phyloP scores from a whole-genome alignment of 2,329 filamentous ascomycete species.

The Scedosporium boydii region DNA sequence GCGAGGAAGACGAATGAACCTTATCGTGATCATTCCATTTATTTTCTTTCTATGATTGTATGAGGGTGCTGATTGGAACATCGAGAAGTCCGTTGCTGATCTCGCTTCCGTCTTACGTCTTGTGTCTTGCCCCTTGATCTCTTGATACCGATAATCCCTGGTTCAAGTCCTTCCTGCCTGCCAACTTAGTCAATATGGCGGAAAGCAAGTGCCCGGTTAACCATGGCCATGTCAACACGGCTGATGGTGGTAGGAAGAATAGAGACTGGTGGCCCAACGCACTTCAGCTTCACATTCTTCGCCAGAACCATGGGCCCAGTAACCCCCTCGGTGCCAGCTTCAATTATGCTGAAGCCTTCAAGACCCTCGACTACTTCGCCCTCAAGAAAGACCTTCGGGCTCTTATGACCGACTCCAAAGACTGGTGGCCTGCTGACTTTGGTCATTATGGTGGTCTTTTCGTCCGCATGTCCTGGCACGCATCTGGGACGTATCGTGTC shows the following conservation, averaged over 20 bases:
- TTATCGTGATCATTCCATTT: too few species aligned
- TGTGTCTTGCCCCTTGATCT: not conserved
- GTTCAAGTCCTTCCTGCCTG: not conserved
- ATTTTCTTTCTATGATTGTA: too few species aligned
- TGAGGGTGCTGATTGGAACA: too few species aligned
- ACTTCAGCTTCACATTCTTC: conserved; percentile 61
- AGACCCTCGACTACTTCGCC: conserved; percentile 58
- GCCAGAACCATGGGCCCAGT: conserved; percentile 54
- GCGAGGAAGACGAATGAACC: too few species aligned
- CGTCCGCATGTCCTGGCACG: conserved; percentile 75
- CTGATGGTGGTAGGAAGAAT: conserved; percentile 58
- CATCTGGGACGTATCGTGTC: conserved; percentile 68
- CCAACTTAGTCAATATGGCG: not conserved
- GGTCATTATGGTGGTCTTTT: conserved; percentile 76
- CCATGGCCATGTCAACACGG: conserved; percentile 26
- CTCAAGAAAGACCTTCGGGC: conserved; percentile 65
- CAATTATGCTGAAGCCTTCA: conserved; percentile 65
- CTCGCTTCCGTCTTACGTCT: not conserved
- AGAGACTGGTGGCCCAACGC: conserved; percentile 66
- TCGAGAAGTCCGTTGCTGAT: too few species aligned
- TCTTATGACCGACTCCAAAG: conserved; percentile 69
- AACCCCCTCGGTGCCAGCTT: conserved; percentile 59
- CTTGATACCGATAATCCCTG: not conserved
- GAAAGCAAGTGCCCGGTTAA: conserved; percentile 21
- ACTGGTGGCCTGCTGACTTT: conserved; percentile 76